Percentiles rank a stretch among this genome's conserved stretches.
These are phyloP conservation scores for Fremontodendron californicum DNA, from an alignment of 345 rosid species.

Conservation along the genomic window DNA sequence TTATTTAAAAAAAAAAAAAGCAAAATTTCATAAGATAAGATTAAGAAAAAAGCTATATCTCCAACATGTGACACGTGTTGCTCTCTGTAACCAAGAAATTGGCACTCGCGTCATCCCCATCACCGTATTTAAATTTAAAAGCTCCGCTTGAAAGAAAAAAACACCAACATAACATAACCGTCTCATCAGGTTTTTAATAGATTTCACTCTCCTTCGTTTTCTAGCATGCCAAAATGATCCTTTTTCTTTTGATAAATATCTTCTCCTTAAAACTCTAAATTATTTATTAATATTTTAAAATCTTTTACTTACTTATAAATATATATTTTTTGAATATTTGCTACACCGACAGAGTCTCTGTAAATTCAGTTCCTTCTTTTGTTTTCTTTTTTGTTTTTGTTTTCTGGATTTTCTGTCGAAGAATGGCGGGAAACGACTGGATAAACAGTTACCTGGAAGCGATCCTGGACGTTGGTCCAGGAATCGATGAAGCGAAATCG, in stretches of 20 bases:
- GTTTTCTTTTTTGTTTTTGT: background rate
- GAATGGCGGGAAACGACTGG: constrained; percentile 80
- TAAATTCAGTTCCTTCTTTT: background rate
- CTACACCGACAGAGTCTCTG: background rate
- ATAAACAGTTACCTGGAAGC: constrained; percentile 64
- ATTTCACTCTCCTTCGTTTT: background rate
- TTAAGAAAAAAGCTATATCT: background rate
- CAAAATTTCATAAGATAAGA: background rate
- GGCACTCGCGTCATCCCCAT: background rate
- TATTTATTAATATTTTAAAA: background rate
- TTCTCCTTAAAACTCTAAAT: background rate
- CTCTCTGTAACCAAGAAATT: background rate
- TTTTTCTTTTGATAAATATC: background rate
- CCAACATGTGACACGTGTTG: background rate
- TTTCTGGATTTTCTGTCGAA: background rate
- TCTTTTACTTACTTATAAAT: background rate
- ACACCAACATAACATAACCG: background rate
- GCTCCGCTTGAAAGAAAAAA: background rate
- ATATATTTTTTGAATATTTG: background rate
- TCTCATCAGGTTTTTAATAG: background rate
- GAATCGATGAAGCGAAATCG: constrained; percentile 44
- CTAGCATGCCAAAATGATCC: background rate
- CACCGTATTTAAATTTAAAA: background rate
- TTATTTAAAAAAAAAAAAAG: background rate
- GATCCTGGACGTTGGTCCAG: constrained; percentile 57